These are phyloP conservation scores for Falciphora oryzae DNA, from an alignment of 2,329 filamentous ascomycete genomes.

Conservation along the genomic window DNA sequence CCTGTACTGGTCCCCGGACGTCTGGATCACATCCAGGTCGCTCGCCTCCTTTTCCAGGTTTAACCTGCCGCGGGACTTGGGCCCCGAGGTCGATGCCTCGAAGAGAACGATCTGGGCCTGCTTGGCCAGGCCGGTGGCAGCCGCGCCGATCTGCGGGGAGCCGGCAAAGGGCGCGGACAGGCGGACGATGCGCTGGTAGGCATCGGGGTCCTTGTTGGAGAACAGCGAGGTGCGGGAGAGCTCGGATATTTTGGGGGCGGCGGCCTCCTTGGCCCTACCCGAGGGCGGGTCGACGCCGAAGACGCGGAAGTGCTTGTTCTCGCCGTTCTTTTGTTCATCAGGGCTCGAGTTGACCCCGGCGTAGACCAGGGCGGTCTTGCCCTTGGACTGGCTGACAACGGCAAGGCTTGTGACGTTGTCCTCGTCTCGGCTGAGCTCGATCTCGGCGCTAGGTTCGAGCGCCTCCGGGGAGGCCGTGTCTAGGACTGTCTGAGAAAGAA, in stretches of 20 bases:
- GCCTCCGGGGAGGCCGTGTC: constrained; percentile 62
- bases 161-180: constrained; percentile 45
- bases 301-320: constrained; percentile 78
- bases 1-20: constrained; percentile 56
- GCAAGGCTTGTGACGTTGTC: constrained; percentile 84
- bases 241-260: constrained; percentile 40
- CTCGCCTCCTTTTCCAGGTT: constrained; percentile 52
- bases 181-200: constrained; percentile 55
- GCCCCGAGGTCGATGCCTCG: constrained; percentile 48
- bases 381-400: constrained; percentile 51
- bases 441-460: constrained; percentile 59
- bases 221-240: constrained; percentile 49
- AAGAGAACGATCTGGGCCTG: constrained; percentile 77
- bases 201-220: constrained; percentile 40
- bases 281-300: constrained; percentile 51
- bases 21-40: constrained; percentile 65
- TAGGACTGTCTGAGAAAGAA: constrained; percentile 55
- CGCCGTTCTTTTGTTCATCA: constrained; percentile 64
- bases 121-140: constrained; percentile 71
- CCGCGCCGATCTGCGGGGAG: constrained; percentile 63
- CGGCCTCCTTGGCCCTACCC: constrained; percentile 21
- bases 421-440: constrained; percentile 76
- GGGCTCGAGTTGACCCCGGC: constrained; percentile 82
- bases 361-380: constrained; percentile 51
- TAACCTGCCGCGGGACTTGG: constrained; percentile 42